These are phyloP conservation scores for Naegleria fowleri DNA, from an alignment of 208 protist species.

Conservation along the genomic window DNA sequence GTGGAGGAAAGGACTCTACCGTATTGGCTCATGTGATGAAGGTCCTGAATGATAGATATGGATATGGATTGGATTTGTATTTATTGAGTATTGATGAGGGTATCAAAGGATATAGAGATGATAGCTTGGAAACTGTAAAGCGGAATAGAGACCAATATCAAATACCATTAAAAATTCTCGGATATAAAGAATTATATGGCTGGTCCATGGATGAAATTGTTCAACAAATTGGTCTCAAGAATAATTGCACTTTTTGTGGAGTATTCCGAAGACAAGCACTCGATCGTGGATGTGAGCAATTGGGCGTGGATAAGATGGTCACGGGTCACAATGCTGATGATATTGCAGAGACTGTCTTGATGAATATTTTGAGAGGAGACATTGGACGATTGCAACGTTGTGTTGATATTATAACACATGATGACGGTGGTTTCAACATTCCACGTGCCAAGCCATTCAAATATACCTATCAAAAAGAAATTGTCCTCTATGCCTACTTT, in stretches of 20 bases:
- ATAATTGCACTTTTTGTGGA: slow-evolving; percentile 95
- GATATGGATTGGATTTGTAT: slow-evolving; percentile 81
- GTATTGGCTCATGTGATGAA: slow-evolving; percentile 88
- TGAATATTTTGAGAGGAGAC: slow-evolving; percentile 92
- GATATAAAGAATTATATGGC: slow-evolving; percentile 89
- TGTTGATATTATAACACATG: slow-evolving; percentile 49
- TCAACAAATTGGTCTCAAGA: slow-evolving; percentile 71
- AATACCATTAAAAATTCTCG: slow-evolving; percentile 86
- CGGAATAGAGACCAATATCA: slow-evolving; percentile 77
- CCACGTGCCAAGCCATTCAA: slow-evolving; percentile 92
- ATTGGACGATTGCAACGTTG: slow-evolving; percentile 81
- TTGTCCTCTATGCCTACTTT: slow-evolving; percentile 95
- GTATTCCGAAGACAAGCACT: slow-evolving; percentile 93
- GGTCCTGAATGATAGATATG: slow-evolving; percentile 77
- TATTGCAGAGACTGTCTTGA: slow-evolving; percentile 93
- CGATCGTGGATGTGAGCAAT: slow-evolving; percentile 76
- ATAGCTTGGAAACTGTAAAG: slow-evolving; percentile 91
- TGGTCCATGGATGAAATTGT: slow-evolving; percentile 97
- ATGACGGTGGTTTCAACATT: slow-evolving; percentile 58
- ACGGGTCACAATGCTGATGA: slow-evolving; percentile 98
- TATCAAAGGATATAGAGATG: slow-evolving; percentile 94
- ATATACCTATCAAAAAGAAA: slow-evolving; percentile 94
- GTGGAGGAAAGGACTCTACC: slow-evolving; percentile 93
- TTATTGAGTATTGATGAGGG: slow-evolving; percentile 96
- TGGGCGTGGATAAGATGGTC: slow-evolving; percentile 81